Percentiles rank a stretch among this genome's conserved stretches.
Evolutionary conservation across 2,329 filamentous ascomycete species (phyloP).

Genomic region (Penicillium brasilianum): DNA sequence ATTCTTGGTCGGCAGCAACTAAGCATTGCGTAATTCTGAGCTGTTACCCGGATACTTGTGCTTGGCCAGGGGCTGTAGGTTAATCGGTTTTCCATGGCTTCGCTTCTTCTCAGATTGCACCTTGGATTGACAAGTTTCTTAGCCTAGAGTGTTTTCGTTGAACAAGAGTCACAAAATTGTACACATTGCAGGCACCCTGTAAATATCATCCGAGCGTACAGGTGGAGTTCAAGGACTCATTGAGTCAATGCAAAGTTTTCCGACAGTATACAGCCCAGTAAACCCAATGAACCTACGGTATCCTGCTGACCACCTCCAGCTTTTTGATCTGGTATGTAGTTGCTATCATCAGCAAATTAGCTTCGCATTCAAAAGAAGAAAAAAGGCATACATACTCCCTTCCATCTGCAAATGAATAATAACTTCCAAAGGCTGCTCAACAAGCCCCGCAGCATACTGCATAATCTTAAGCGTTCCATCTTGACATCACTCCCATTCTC

Average conservation of each 20-base stretch:
- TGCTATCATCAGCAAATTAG: conserved; percentile 11
- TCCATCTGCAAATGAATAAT: conserved; percentile 37
- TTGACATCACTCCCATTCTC: conserved; percentile 58
- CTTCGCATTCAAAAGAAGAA: neutral
- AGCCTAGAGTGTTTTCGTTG: neutral
- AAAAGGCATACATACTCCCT: conserved; percentile 20
- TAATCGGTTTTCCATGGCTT: neutral
- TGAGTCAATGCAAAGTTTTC: neutral
- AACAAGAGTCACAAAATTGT: neutral
- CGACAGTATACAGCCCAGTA: neutral
- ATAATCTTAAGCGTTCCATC: conserved; percentile 56
- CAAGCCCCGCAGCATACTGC: conserved; percentile 57
- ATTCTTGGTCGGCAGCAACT: conserved; percentile 24
- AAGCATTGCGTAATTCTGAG: neutral
- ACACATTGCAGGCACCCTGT: neutral
- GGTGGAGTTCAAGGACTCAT: neutral
- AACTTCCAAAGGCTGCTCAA: conserved; percentile 52
- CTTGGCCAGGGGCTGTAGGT: neutral
- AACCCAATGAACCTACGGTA: neutral
- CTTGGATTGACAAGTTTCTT: neutral
- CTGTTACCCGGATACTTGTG: neutral
- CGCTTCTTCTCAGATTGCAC: neutral
- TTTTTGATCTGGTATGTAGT: conserved; percentile 22
- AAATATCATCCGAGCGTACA: neutral
- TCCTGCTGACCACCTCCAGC: conserved; percentile 17